Evolutionary conservation across 139 green algal species (phyloP), one percentile per base, ranked within the genome.

Genomic region (Yamagishiella unicocca): DNA sequence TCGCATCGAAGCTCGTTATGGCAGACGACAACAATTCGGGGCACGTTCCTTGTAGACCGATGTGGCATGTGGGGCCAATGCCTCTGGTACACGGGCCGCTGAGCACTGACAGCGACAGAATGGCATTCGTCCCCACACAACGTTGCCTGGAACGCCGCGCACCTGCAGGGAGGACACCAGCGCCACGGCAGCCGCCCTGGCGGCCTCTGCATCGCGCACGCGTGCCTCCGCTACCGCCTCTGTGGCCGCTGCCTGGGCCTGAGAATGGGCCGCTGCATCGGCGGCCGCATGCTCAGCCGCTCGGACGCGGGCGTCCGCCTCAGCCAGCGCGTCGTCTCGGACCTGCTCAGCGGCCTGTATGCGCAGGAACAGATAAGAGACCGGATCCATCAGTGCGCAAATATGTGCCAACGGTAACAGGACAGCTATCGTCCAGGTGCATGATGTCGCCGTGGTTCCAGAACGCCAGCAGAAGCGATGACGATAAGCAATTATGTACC

Each of bases 261-360:
- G 58, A 12, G 76, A 67, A 10, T 55, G 40, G 38, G 74, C 66
- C 14, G 42, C 50, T 4, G 79, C 66, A 10, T 70, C 46, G 0
- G 67, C 67, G 1, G 67, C 67, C 0, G 82, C 66, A 9, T 25
- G 42, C 64, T 78, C 43, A 0, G 64, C 82, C 0, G 33, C 67
- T 10, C 37, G 46, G 31, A 80, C 50, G 4, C 82, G 82, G 10
- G 37, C 68, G 3, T 87, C 82, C 8, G 82, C 82, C 46, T 87
- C 67, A 25, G 67, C 82, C 45, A 58, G 22, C 6, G 35, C 33
- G 1, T 70, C 67, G 0, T 10, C 67, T 1, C 43, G 31, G 12
- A 38, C 46, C 46, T 72, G 7, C 27, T 87, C 82, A 12, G 67
- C 67, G 0, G 25, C 82, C 82, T 87, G 82, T 14, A 53, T 31